phyloP scores from a whole-genome alignment of 768 basidiomycete species.

The Lanmaoa rubissima region DNA sequence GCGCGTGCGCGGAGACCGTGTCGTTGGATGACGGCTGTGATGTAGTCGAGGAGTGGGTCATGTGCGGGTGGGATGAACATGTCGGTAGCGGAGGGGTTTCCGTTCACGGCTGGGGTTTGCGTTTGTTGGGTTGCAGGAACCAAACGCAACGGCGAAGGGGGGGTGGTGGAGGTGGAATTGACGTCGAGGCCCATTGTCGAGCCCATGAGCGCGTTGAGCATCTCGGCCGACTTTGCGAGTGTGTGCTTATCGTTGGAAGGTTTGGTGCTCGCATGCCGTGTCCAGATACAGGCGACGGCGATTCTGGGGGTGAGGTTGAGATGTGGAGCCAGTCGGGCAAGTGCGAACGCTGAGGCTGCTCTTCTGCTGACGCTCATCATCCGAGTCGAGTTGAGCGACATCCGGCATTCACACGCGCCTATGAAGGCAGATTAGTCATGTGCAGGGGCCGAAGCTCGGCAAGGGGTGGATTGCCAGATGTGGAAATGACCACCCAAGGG shows the following conservation, averaged over 20 bases:
- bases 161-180: background rate
- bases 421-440: too few relatives aligned
- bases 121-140: background rate
- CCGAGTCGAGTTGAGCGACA: too few relatives aligned
- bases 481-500: too few relatives aligned
- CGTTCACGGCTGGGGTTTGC: background rate
- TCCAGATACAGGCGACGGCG: background rate
- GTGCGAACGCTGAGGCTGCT: too few relatives aligned
- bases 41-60: conserved; percentile 55
- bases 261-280: conserved; percentile 18
- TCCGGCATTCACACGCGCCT: too few relatives aligned
- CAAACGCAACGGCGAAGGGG: background rate
- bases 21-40: conserved; percentile 59
- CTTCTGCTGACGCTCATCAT: conserved; percentile 9
- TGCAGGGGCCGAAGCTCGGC: too few relatives aligned
- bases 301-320: background rate
- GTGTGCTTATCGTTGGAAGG: conserved; percentile 23
- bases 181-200: conserved; percentile 18
- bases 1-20: conserved; percentile 68
- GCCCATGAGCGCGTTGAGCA: conserved; percentile 25
- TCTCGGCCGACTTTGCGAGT: conserved; percentile 22
- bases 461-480: too few relatives aligned
- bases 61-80: conserved; percentile 69
- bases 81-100: background rate
- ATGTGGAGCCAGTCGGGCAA: background rate